phyloP scores from a whole-genome alignment of 805 yeast genomes.

The Barnettozyma sucrosica region DNA sequence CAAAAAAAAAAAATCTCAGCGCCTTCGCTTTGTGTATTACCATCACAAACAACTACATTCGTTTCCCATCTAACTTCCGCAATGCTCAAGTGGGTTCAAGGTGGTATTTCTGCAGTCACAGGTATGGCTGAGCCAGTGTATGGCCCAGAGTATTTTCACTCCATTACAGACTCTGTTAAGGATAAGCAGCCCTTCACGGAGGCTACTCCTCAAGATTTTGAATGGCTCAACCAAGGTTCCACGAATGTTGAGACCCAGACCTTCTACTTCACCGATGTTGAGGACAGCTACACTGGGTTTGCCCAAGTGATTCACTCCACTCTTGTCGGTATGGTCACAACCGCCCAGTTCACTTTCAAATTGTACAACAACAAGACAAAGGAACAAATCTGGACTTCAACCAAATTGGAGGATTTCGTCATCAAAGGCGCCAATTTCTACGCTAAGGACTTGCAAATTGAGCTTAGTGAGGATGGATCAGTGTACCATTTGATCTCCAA shows the following conservation, averaged over 20 bases:
- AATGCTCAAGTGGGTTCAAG: constrained; percentile 81
- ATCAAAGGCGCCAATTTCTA: constrained; percentile 71
- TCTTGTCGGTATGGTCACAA: constrained; percentile 77
- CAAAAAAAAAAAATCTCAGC: background rate
- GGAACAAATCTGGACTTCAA: constrained; percentile 75
- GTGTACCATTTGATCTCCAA: constrained; percentile 52
- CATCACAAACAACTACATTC: background rate
- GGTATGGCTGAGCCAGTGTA: constrained; percentile 98
- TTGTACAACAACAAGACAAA: constrained; percentile 51
- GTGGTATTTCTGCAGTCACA: constrained; percentile 86
- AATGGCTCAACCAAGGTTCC: constrained; percentile 66
- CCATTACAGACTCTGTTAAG: constrained; percentile 61
- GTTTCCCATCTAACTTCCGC: background rate
- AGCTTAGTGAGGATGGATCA: constrained; percentile 46
- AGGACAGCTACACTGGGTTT: constrained; percentile 68
- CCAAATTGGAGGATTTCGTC: constrained; percentile 74
- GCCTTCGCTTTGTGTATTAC: background rate
- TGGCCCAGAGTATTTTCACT: constrained; percentile 85
- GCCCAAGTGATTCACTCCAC: constrained; percentile 94
- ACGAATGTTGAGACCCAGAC: constrained; percentile 96
- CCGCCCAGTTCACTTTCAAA: constrained; percentile 93
- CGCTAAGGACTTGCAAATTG: constrained; percentile 69
- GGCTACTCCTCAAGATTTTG: constrained; percentile 61
- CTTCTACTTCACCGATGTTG: constrained; percentile 70
- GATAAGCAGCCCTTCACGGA: constrained; percentile 53